Conservation (phyloP, 345 rosid species). For the Capsella bursapastoris region DNA sequence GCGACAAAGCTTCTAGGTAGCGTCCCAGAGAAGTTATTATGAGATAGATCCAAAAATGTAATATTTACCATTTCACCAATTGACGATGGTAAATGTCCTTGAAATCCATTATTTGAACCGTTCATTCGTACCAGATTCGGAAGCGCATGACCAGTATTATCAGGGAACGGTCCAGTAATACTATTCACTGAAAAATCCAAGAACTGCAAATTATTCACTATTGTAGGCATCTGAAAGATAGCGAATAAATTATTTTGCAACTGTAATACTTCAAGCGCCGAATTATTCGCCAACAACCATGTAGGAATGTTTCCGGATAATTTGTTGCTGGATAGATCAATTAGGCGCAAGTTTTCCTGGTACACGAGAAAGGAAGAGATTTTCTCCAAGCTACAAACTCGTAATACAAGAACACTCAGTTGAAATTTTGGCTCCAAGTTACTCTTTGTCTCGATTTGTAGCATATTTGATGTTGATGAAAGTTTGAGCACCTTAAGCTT, state of each 20-base stretch:
- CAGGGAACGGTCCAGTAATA: neutral
- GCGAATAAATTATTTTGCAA: conserved; percentile 4
- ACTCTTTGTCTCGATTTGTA: conserved; percentile 10
- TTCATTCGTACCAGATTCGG: neutral
- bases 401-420: neutral
- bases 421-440: conserved; percentile 29
- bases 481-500: conserved; percentile 22
- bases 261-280: neutral
- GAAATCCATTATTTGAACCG: neutral
- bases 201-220: neutral
- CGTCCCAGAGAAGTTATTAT: conserved; percentile 21
- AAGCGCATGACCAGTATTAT: neutral
- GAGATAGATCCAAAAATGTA: conserved; percentile 16
- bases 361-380: conserved; percentile 4
- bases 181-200: conserved; percentile 8
- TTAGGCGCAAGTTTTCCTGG: conserved; percentile 12
- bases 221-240: neutral
- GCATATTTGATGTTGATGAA: neutral
- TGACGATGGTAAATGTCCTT: conserved; percentile 23
- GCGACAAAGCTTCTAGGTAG: conserved; percentile 7
- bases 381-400: conserved; percentile 11
- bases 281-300: conserved; percentile 26
- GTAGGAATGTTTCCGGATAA: conserved; percentile 24
- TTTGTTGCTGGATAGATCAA: conserved; percentile 13
- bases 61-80: conserved; percentile 28